A percentile compares a stretch with the other conserved stretches of the same genome.
Evolutionary conservation across 768 basidiomycete species (phyloP).

Genomic region (Agaricus sinodeliciosus): DNA sequence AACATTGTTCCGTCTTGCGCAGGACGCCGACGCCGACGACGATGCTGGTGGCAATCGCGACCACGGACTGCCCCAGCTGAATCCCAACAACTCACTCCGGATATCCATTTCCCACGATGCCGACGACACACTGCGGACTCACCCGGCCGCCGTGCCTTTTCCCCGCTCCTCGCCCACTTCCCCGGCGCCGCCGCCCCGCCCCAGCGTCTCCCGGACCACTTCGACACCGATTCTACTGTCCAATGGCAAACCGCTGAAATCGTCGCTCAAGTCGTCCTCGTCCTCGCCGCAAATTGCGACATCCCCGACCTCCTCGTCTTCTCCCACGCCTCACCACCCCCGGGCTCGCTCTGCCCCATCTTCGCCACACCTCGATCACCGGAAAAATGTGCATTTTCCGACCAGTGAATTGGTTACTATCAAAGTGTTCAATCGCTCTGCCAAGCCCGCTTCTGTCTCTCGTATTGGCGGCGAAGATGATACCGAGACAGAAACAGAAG

Average conservation of each 20-base stretch:
- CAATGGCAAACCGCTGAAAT: conserved; percentile 84
- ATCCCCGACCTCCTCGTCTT: conserved; percentile 16
- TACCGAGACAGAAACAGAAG: conserved; percentile 32
- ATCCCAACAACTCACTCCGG: conserved; percentile 15
- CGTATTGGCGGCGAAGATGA: conserved; percentile 30
- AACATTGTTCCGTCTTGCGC: background rate
- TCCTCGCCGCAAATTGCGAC: conserved; percentile 15
- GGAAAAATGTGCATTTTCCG: conserved; percentile 89
- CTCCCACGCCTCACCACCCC: conserved; percentile 31
- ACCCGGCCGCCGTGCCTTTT: conserved; percentile 28
- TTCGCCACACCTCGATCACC: conserved; percentile 32
- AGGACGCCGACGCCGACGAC: conserved; percentile 17
- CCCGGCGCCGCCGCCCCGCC: conserved; percentile 17
- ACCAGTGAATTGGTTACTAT: conserved; percentile 57
- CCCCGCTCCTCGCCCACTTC: conserved; percentile 29
- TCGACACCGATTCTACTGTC: conserved; percentile 43
- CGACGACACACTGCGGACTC: conserved; percentile 12
- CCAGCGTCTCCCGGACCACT: conserved; percentile 30
- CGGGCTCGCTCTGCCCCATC: conserved; percentile 49
- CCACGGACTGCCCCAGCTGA: conserved; percentile 16
- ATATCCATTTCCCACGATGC: conserved; percentile 12
- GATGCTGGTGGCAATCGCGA: conserved; percentile 20
- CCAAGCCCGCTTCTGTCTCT: conserved; percentile 55
- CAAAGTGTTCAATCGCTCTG: conserved; percentile 57
- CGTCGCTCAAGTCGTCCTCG: conserved; percentile 67